Percentiles rank a stretch among this genome's conserved stretches.
phyloP scores from a whole-genome alignment of 108 stramenopile genomes.

The Pseudonitzschia pungens region DNA sequence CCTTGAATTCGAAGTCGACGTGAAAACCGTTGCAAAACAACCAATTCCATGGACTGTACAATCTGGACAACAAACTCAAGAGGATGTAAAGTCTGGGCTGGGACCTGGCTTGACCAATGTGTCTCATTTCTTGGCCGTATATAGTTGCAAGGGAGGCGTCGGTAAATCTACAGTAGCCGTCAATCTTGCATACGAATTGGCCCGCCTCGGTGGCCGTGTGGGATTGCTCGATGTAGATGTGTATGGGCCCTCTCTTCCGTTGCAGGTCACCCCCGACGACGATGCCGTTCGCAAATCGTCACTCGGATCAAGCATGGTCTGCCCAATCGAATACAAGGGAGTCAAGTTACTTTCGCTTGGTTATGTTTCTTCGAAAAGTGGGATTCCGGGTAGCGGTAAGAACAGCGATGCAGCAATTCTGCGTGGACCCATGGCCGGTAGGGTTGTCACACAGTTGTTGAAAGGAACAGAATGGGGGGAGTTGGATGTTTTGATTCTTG shows the following conservation, averaged over 20 bases:
- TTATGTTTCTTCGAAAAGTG: slow-evolving; percentile 80
- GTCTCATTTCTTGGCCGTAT: slow-evolving; percentile 80
- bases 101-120: slow-evolving; percentile 73
- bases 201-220: slow-evolving; percentile 78
- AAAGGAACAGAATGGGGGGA: slow-evolving; percentile 98
- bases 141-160: slow-evolving; percentile 96
- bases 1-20: slow-evolving; percentile 21
- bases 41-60: slow-evolving; percentile 36
- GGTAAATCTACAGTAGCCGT: slow-evolving; percentile 97
- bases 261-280: slow-evolving; percentile 80
- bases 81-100: slow-evolving; percentile 41
- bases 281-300: slow-evolving; percentile 65
- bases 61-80: slow-evolving; percentile 15
- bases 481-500: slow-evolving; percentile 94
- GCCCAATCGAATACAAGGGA: slow-evolving; percentile 81
- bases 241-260: slow-evolving; percentile 94
- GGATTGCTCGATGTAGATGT: slow-evolving; percentile 98
- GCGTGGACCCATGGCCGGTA: slow-evolving; percentile 89
- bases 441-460: slow-evolving; percentile 92
- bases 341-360: slow-evolving; percentile 88
- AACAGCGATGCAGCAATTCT: slow-evolving; percentile 72
- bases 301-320: slow-evolving; percentile 69
- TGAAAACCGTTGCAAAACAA: slow-evolving; percentile 33
- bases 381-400: slow-evolving; percentile 86
- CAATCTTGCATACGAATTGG: slow-evolving; percentile 96